Evolutionary conservation across 2,329 filamentous ascomycete species (phyloP), one percentile per base, ranked within the genome.

Genomic region (Ophiocordyceps camponoti-saundersi): DNA sequence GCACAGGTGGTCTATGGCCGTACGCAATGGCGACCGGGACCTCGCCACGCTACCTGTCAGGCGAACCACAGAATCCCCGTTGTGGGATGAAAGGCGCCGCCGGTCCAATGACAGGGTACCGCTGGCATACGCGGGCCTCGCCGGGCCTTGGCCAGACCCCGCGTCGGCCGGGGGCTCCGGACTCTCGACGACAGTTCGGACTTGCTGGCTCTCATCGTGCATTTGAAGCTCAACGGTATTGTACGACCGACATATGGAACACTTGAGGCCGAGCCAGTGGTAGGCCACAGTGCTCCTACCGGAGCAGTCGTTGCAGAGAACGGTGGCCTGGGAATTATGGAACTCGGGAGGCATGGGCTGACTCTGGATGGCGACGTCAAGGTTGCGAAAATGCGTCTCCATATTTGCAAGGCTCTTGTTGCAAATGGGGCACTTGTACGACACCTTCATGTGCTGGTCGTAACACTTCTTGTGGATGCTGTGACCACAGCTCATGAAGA

Each of bases 391-490:
- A 55, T 93, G 85, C 36, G 85, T 77, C 59, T 95, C 90, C 90
- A 98, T 98, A 59, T 96, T 96, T 53, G 87, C 79, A n/a, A 94
- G 82, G 52, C 85, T 95, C 64, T 92, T 94, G 66, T 83, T 94
- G 72, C 92, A 98, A 44, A 95, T 88, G 1, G 90, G 92, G 57
- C 92, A 98, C 58, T 90, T 93, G 68, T 96, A 98, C 6, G 89
- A 93, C 3, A 79, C 80, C 56, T 82, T 81, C 70, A 93, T 89
- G 60, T 95, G 85, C 55, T 92, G 78, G 43, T 85, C 78, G 58
- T 94, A 92, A 65, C 92, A 98, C 49, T 77, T 78, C 56, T 84
- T 81, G 64, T 98, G 92, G 59, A 98, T 93, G 58, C 90, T 93
- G 61, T 98, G 92, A 2, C 92, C 92, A 61, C 92, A 98, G 39